Base-by-base conservation (phyloP, 2,329 filamentous ascomycete genomes). In the Aspergillus proliferans region DNA sequence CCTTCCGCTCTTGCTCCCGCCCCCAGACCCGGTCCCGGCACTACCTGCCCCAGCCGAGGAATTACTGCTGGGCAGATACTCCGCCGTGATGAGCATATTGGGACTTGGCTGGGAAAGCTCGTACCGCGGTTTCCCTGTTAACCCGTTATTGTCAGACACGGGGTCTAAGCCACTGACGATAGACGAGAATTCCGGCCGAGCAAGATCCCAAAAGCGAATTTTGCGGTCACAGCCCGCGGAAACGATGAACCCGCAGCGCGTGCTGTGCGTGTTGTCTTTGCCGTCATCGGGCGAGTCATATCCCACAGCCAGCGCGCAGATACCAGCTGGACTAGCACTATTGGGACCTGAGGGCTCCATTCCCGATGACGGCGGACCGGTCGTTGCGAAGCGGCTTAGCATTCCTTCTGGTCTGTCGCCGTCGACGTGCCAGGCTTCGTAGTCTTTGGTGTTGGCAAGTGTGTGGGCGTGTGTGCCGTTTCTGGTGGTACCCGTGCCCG, bases 181-280 rank as follows among this genome's bases (percentile, higher is more conserved):
- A 48, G 79, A 77, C 38, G 88, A 95, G 51, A 83, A 81, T 62
- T 95, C 89, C 8, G 88, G 78, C 8, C 84, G 84, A 8, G 82
- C 77, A 12, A 93, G 77, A 63, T 98, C 92, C 93, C 93, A 98
- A 71, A 94, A 97, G 8, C 93, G 83, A 15, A 98, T 80, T 68
- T 88, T 93, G 71, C 87, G 88, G 68, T 97, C 93, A 9, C 87
- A 87, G 0, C 92, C 92, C 15, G 86, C 91, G 0, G 89, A 93
- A 34, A 98, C 74, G 43, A 96, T 81, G 65, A 93, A 96, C 0
- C 88, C 85, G 59, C 89, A 84, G 49, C 86, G 85, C 3, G 86
- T 79, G 43, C 62, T 67, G 38, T 40, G 10, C 10, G 10, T 12
- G 42, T 67, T 66, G 42, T 69, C 66, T 47, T 63, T 62, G 50